Percentiles rank a stretch among this genome's conserved stretches.
phyloP scores from a whole-genome alignment of 2,329 filamentous ascomycete species.

The Alternaria arborescens region DNA sequence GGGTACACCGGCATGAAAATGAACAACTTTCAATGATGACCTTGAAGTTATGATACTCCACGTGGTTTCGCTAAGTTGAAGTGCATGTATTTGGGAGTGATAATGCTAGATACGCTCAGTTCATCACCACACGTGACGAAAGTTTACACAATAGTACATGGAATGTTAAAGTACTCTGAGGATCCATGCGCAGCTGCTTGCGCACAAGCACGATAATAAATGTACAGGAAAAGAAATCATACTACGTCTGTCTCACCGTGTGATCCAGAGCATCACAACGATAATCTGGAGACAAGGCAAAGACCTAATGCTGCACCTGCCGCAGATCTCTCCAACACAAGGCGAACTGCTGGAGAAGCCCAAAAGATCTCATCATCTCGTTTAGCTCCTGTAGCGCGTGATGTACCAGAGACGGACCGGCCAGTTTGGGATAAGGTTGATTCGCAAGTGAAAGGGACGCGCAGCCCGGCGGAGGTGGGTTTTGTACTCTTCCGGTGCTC shows the following conservation, averaged over 20 bases:
- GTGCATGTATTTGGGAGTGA: not conserved
- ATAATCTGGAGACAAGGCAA: not conserved
- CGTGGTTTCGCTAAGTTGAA: not conserved
- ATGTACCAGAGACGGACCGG: not conserved
- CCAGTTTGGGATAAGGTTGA: not conserved
- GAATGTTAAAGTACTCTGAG: too few relatives aligned
- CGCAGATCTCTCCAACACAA: not conserved
- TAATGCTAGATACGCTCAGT: not conserved
- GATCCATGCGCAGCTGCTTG: too few relatives aligned
- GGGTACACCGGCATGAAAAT: conserved; percentile 48
- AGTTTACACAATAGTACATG: not conserved
- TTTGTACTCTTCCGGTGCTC: not conserved
- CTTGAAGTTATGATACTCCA: conserved; percentile 5
- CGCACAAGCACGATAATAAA: not conserved
- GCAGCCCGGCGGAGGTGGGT: not conserved
- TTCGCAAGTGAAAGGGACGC: not conserved
- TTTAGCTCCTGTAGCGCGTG: not conserved
- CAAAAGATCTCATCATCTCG: not conserved
- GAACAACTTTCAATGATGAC: conserved; percentile 41
- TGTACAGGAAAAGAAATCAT: not conserved
- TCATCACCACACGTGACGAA: not conserved
- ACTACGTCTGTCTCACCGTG: not conserved
- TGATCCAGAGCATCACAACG: not conserved
- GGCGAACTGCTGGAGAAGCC: not conserved
- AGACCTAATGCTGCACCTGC: not conserved